Percentiles rank a stretch among this genome's conserved stretches.
These are phyloP conservation scores for Bruguiera gymnorhiza DNA, from an alignment of 345 rosid species.

Conservation along the genomic window DNA sequence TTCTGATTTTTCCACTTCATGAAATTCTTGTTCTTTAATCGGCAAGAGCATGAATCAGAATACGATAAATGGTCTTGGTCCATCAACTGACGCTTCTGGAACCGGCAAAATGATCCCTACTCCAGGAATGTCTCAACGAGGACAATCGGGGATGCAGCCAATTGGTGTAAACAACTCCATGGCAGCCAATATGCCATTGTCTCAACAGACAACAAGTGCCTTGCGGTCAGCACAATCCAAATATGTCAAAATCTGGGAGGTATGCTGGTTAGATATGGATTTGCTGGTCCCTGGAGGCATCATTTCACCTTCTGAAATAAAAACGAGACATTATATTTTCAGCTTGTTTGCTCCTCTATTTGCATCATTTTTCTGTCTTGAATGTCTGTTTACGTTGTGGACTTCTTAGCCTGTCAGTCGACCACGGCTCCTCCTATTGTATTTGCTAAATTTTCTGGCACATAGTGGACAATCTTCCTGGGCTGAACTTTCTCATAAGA, in stretches of 20 bases:
- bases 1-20: no score
- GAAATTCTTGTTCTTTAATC: no score
- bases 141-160: constrained; percentile 60
- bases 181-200: constrained; percentile 61
- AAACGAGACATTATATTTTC: neutral
- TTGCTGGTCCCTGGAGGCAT: neutral
- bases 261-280: constrained; percentile 30
- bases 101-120: constrained; percentile 79
- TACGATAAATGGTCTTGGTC: constrained; percentile 68
- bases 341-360: neutral
- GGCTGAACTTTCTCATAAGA: no score
- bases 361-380: no score
- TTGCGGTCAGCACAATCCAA: constrained; percentile 70
- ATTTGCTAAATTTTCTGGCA: no score
- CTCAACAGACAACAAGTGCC: constrained; percentile 69
- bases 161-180: constrained; percentile 58
- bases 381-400: no score
- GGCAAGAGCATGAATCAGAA: constrained; percentile 57
- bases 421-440: no score
- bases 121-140: constrained; percentile 81
- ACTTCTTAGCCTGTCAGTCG: no score
- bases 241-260: constrained; percentile 98
- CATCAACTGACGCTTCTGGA: constrained; percentile 65
- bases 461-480: no score
- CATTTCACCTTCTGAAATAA: neutral